Evolutionary conservation across 225 moss, liverwort and hornwort species (phyloP).

Genomic region (Sphagnum contortum): DNA sequence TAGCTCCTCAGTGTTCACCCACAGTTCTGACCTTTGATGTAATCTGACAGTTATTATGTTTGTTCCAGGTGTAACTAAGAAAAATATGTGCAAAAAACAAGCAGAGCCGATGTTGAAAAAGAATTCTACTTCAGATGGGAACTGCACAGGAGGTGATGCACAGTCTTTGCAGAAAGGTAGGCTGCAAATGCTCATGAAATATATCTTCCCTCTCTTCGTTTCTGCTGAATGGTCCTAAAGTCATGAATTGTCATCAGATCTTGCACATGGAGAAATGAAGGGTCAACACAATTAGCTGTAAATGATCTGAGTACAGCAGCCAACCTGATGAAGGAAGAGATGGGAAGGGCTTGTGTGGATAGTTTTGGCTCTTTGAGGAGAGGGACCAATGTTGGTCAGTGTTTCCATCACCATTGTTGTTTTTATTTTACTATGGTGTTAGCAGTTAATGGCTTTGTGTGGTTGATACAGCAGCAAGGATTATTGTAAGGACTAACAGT

Average conservation of each 20-base stretch:
- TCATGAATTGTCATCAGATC: background rate
- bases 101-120: background rate
- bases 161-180: background rate
- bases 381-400: slow-evolving; percentile 25
- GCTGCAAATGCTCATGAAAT: background rate
- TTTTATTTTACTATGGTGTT: too few species aligned
- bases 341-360: slow-evolving; percentile 11
- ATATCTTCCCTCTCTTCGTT: background rate
- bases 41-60: background rate
- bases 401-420: too few species aligned
- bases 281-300: slow-evolving; percentile 14
- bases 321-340: slow-evolving; percentile 37
- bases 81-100: background rate
- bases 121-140: background rate
- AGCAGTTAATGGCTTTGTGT: too few species aligned
- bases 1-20: too few species aligned
- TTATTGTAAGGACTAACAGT: background rate
- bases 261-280: slow-evolving; percentile 12
- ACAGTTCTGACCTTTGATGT: too few species aligned
- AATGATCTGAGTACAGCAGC: slow-evolving; percentile 15
- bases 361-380: slow-evolving; percentile 16
- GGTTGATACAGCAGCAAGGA: too few species aligned
- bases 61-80: background rate
- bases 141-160: background rate
- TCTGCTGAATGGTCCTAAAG: background rate